These are phyloP conservation scores for Scytalidium lignicola DNA, from an alignment of 2,329 filamentous ascomycete species.

Conservation along the genomic window DNA sequence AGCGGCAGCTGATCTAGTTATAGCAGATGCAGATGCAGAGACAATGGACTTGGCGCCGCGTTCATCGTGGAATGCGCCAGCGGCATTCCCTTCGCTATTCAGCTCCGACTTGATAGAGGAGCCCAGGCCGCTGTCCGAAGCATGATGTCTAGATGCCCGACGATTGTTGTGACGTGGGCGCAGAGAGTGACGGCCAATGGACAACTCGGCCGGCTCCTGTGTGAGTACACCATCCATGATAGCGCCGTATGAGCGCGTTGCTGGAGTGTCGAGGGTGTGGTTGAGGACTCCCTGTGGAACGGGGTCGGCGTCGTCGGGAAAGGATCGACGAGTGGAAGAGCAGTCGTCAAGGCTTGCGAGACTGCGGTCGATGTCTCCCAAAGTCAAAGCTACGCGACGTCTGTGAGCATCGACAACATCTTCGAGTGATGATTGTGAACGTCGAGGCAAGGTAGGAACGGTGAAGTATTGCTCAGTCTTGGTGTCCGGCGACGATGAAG, in stretches of 20 bases:
- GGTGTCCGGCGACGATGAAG: conserved; percentile 34
- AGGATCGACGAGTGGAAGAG: conserved; percentile 32
- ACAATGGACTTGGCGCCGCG: conserved; percentile 34
- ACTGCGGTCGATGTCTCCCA: conserved; percentile 61
- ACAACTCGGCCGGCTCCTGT: conserved; percentile 30
- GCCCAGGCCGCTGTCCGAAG: conserved; percentile 83
- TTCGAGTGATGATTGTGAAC: conserved; percentile 66
- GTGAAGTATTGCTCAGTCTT: conserved; percentile 34
- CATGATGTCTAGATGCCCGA: conserved; percentile 58
- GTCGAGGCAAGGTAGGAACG: conserved; percentile 45
- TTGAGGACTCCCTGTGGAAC: conserved; percentile 56
- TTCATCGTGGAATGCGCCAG: conserved; percentile 32
- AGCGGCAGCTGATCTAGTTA: conserved; percentile 54
- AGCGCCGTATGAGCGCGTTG: conserved; percentile 22
- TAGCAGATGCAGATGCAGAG: conserved; percentile 46
- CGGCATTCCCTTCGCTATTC: conserved; percentile 40
- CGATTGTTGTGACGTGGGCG: conserved; percentile 46
- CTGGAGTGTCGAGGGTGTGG: conserved; percentile 46
- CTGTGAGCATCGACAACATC: conserved; percentile 66
- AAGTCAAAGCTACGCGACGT: conserved; percentile 61
- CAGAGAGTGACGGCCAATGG: conserved; percentile 44
- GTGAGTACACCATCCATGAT: conserved; percentile 37
- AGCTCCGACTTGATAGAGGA: conserved; percentile 65
- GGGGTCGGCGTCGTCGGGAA: conserved; percentile 53
- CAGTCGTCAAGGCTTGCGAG: conserved; percentile 42